Base-by-base conservation (phyloP, 2,329 filamentous ascomycete species). In the Cytospora schulzeri region DNA sequence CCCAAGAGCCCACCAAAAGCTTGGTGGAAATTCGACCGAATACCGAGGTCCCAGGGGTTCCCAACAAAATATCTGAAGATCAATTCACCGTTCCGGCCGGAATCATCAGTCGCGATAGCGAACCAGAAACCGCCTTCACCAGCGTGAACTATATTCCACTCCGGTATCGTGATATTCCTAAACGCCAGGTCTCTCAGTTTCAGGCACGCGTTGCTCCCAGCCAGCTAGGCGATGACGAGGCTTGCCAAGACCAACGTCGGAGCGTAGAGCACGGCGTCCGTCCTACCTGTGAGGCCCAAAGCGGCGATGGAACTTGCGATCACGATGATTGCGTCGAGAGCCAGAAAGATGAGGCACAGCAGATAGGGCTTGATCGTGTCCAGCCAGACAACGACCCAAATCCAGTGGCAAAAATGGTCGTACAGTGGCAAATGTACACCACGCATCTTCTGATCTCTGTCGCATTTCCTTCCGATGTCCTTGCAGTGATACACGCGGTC, bases 401-500 rank as follows among this genome's bases (percentile, higher is more conserved):
- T n/a, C 60, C 60, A 63, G 17, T 26, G 29, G 15, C 64, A 66
- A 29, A 59, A 66, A 19, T 66, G 64, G 28, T 66, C 64, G 24
- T 63, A 66, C n/a, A 63, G 31, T 38, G 53, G 41, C 33, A 62
- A 17, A 35, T 62, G 63, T n/a, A 63, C 22, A 26, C 33, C 26
- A 19, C 22, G 62, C 56, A 19, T 50, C 51, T 48, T 22, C 51
- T 29, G 38, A 48, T 60, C 41, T 50, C 22, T 17, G 54, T 24
- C 29, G 56, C 28, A 22, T 41, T 57, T 26, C 45, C 31, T 24
- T 19, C 22, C 60, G 50, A 59, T 22, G 26, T 56, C 33, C 24
- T 55, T 54, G 38, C 48, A 59, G 58, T 66, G 64, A 38, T 66
- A 66, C 11, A 66, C 64, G n/a, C 64, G 64, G 38, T 66, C 64